Evolutionary conservation across 108 stramenopile species (phyloP), one percentile per base, ranked within the genome.

Genomic region (Nitzschia inconspicua): DNA sequence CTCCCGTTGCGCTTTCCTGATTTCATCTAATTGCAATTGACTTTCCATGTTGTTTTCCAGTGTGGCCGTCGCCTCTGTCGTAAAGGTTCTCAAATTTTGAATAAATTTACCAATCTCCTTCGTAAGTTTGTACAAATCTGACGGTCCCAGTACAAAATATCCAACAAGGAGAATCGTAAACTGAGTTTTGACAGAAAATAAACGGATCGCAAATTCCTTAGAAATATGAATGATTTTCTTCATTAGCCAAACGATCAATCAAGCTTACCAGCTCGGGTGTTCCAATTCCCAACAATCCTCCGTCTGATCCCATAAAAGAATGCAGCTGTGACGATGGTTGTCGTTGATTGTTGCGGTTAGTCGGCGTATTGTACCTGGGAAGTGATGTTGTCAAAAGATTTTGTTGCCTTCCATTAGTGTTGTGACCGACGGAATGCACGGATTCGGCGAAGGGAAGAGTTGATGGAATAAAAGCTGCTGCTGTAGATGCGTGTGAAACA

Each of bases 31-130:
- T 72, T 91, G 85, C 48, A 91, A 59, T 60, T 91, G 88, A 65
- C 70, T 70, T 57, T 95, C 90, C 82, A 95, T 81, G 47, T 75
- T 85, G 23, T 56, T 73, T 75, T 91, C 87, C 40, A 95, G 78
- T 5, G 80, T 72, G 30, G 69, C 73, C 30, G 90, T 75, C 8
- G 83, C 75, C 22, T 90, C 90, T 36, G 82, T 65, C 3, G 74
- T 60, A 26, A 91, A 76, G 4, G 84, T 73, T 32, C 86, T 77
- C 39, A 89, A 55, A 44, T 91, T 89, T 73, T 89, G 85, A 41
- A 95, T 64, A 58, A 86, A 83, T 56, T 88, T 88, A 0, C 93
- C 93, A 57, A 89, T 80, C 66, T 91, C 87, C 66, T 95, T 95
- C 48, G 79, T 76, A 7, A 91, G 60, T 68, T 88, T 89, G 83